phyloP scores from a whole-genome alignment of 1,284 basidiomycete species.

The Schizopora paradoxa region DNA sequence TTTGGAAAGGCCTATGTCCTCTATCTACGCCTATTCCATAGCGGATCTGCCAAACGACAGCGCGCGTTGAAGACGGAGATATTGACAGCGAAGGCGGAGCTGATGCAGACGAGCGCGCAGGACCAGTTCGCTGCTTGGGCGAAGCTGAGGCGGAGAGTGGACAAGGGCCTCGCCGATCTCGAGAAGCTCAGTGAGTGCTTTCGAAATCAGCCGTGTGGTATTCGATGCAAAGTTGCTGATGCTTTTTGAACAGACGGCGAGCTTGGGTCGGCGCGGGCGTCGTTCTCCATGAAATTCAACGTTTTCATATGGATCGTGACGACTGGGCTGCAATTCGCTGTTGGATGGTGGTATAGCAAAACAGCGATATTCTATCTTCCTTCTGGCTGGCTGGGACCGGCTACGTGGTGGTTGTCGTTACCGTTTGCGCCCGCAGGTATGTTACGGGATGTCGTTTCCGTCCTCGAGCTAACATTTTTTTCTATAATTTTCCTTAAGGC shows the following conservation, averaged over 20 bases:
- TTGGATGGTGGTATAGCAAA: conserved; percentile 87
- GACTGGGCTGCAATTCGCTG: conserved; percentile 74
- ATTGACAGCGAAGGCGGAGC: conserved; percentile 76
- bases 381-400: conserved; percentile 78
- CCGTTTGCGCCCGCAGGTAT: conserved; percentile 77
- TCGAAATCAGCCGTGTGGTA: conserved; percentile 3
- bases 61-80: conserved; percentile 72
- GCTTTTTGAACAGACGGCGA: conserved; percentile 53
- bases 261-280: conserved; percentile 55
- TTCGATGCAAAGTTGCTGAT: conserved; percentile 3
- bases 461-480: conserved; percentile 9
- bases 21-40: conserved; percentile 64
- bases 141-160: conserved; percentile 83
- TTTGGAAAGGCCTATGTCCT: conserved; percentile 55
- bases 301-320: conserved; percentile 75
- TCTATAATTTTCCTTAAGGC: conserved; percentile 19
- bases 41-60: conserved; percentile 49
- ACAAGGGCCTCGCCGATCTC: conserved; percentile 91
- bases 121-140: conserved; percentile 99
- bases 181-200: conserved; percentile 80
- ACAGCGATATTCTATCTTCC: conserved; percentile 90
- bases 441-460: conserved; percentile 13
- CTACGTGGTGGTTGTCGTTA: conserved; percentile 77
- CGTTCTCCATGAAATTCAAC: conserved; percentile 74
- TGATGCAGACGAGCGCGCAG: conserved; percentile 87